Base-by-base conservation (phyloP, 2,329 filamentous ascomycete species). In the Didymosphaeria variabile region DNA sequence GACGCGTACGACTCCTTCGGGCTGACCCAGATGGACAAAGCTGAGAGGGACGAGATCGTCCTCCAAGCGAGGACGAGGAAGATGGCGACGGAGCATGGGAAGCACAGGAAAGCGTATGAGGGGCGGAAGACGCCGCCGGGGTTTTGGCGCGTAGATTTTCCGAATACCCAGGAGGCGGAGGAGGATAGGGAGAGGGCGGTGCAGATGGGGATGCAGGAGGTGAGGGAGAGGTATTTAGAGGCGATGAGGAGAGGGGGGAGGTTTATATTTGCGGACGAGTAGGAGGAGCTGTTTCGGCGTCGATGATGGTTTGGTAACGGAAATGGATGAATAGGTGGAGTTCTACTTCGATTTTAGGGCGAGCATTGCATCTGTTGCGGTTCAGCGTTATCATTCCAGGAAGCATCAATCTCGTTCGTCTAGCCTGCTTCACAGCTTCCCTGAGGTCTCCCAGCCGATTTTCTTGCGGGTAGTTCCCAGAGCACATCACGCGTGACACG, bases 131-230 rank as follows among this genome's bases (percentile, higher is more conserved):
- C 91, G 10, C 94, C 95, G 13, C 92, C 93, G 1, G 94, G 93
- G 0, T 98, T 92, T 75, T 99, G 95, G 95, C 85, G 92, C 57
- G 86, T 90, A 1, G 94, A 97, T 68, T 97, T 99, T 75, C 94
- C 94, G 1, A 88, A 82, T 29, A 97, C 95, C 1, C 95, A 98
- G 75, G 92, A 97, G 77, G 79, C 89, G 31, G 82, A 87, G 67
- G 81, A 83, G 55, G 88, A 94, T 69, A 86, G 86, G 59, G 84
- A 85, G 61, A 88, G 89, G 72, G 91, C 90, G 0, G 83, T 82
- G n/a, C 84, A 83, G 68, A 80, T 87, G 61, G 89, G 91, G 72
- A 85, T 84, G 66, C 82, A 87, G 53, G 85, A 87, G 58, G 84
- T 97, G 1, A 85, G 88, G 66, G 88, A 92, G 71, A 86, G 93